Conservation (phyloP, 805 yeast genomes). For the Ogataea philodendri region DNA sequence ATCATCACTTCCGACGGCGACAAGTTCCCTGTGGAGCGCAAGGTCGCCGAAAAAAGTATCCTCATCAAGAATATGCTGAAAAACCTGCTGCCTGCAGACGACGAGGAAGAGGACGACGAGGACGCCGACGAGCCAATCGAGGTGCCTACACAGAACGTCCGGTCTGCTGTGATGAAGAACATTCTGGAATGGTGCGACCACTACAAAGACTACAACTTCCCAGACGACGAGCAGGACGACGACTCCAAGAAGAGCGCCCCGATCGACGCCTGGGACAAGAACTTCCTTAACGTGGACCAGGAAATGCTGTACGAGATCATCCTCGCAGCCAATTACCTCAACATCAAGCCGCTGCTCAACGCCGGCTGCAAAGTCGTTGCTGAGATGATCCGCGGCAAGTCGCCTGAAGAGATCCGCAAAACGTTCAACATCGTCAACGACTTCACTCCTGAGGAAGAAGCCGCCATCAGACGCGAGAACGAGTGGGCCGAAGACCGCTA, state of each 20-base stretch:
- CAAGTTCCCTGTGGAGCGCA: constrained; percentile 68
- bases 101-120: constrained; percentile 40
- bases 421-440: constrained; percentile 80
- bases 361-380: constrained; percentile 82
- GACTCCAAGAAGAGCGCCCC: constrained; percentile 87
- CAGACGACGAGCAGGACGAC: constrained; percentile 76
- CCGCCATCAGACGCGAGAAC: constrained; percentile 81
- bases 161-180: constrained; percentile 81
- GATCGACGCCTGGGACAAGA: constrained; percentile 93
- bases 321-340: constrained; percentile 76
- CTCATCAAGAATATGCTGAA: constrained; percentile 83
- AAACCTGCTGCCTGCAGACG: constrained; percentile 49
- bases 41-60: constrained; percentile 83
- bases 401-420: constrained; percentile 77
- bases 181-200: constrained; percentile 97
- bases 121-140: constrained; percentile 67
- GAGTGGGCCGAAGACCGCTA: constrained; percentile 89
- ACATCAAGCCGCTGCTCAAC: constrained; percentile 70
- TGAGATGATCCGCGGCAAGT: constrained; percentile 77
- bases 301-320: constrained; percentile 82
- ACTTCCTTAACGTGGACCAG: constrained; percentile 89
- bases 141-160: constrained; percentile 87
- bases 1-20: constrained; percentile 81
- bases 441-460: constrained; percentile 84
- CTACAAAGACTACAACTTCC: constrained; percentile 76